Conservation (phyloP, 2,329 filamentous ascomycete genomes). For the Thermothelomyces thermophilus region DNA sequence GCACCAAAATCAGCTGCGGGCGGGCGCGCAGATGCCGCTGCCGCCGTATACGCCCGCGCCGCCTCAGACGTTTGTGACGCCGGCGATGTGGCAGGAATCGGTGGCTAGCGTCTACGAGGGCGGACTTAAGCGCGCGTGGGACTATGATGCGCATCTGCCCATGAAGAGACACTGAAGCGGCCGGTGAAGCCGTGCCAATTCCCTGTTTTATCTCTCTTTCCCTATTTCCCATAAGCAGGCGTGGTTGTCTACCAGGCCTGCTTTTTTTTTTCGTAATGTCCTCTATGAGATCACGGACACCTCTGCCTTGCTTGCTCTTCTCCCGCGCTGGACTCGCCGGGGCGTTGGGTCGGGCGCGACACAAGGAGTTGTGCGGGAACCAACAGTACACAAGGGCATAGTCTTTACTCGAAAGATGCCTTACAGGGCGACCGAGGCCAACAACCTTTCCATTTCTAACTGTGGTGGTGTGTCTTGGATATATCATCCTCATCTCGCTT, state of each 20-base stretch:
- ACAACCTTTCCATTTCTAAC: too few species aligned
- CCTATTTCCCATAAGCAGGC: too few species aligned
- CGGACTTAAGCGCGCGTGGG: constrained; percentile 57
- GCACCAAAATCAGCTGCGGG: constrained; percentile 36
- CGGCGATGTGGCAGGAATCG: constrained; percentile 67
- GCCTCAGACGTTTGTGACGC: constrained; percentile 56
- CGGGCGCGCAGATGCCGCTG: constrained; percentile 39
- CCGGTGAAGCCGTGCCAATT: not conserved
- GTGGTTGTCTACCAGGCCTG: too few species aligned
- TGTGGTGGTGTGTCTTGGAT: not conserved
- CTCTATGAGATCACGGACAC: too few species aligned
- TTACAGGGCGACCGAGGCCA: not conserved
- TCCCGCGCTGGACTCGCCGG: too few species aligned
- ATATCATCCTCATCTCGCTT: not conserved
- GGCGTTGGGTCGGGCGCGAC: too few species aligned
- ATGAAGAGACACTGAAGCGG: constrained; percentile 21
- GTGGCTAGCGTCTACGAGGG: constrained; percentile 63
- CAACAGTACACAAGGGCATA: too few species aligned
- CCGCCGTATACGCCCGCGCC: constrained; percentile 48
- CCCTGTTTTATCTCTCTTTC: not conserved
- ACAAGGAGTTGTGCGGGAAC: too few species aligned
- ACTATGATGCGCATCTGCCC: constrained; percentile 39
- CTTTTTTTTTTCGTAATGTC: too few species aligned
- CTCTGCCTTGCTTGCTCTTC: too few species aligned
- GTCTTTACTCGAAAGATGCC: too few species aligned